Percentiles rank a stretch among this genome's conserved stretches.
These are phyloP conservation scores for Pythium aquatile DNA, from an alignment of 352 stramenopile species.

Conservation along the genomic window DNA sequence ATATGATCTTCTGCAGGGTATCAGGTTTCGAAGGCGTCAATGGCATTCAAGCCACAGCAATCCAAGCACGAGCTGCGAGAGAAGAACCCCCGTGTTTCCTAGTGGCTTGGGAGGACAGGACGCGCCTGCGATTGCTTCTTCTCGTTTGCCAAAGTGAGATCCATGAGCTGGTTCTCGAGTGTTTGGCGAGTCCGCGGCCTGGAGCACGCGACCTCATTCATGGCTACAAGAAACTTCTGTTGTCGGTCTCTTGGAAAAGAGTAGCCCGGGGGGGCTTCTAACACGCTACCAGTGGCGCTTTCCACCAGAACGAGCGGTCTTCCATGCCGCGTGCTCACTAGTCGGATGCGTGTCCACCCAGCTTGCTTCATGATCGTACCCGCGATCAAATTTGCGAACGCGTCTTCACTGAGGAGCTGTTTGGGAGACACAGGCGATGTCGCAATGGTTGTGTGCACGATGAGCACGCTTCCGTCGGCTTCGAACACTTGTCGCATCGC, in stretches of 20 bases:
- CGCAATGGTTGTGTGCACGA: neutral
- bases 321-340: neutral
- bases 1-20: no score
- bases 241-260: neutral
- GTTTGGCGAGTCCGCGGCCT: neutral
- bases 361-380: neutral
- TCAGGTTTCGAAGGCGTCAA: no score
- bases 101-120: no score
- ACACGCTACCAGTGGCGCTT: neutral
- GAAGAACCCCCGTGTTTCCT: no score
- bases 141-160: neutral
- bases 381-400: no score
- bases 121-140: no score
- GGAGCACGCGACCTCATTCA: neutral
- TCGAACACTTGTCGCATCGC: neutral
- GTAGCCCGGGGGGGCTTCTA: neutral
- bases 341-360: neutral
- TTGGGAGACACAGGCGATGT: neutral
- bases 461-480: constrained; percentile 4
- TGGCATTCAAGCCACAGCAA: no score
- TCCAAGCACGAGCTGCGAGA: no score
- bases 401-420: neutral
- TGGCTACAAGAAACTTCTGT: neutral
- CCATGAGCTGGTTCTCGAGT: neutral
- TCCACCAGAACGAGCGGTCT: neutral